Base-by-base conservation (phyloP, 2,329 filamentous ascomycete genomes). In the Pezicula neosporulosa region DNA sequence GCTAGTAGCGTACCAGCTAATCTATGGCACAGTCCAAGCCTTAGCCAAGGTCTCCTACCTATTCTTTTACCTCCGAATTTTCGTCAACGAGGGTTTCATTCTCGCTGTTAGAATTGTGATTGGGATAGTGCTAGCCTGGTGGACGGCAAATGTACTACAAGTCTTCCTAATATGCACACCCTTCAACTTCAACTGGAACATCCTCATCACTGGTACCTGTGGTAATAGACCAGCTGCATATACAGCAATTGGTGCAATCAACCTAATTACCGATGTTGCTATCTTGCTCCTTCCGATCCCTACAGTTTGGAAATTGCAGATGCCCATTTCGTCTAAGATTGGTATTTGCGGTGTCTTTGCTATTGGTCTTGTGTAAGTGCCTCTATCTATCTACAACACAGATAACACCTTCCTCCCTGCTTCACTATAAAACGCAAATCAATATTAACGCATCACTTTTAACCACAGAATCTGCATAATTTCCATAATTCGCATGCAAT, bases 231-330 rank as follows among this genome's bases (percentile, higher is more conserved):
- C 67, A 33, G 63, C 64, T 4, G 65, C 66, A n/a, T 72, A 71
- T 48, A 69, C 72, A 42, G 67, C 66, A 36, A 69, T 70, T 46
- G 69, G 69, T 1, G 69, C 70, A 1, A 72, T 74, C 54, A 77
- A 75, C 46, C 73, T 78, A 33, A 56, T 69, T 6, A 74, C 72
- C 12, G 75, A 80, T 52, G 49, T 76, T 13, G 54, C 76, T 49
- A 72, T 80, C 38, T 61, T 80, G 38, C 33, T 68, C 16, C 59
- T 80, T 41, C 76, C 77, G 1, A 69, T 80, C 51, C 68, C 72
- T 21, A 73, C 73, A 18, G 68, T 80, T 13, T 73, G 73, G 66
- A 57, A 64, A 16, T 70, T 77, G 42, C 72, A 77, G 47, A 64
- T 78, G 48, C 68, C 68, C 3, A 55, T 60, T 5, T 60, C 62